Evolutionary conservation across 2,329 filamentous ascomycete genomes (phyloP), one percentile per base, ranked within the genome.

Genomic region (Colletotrichum spaethianum): DNA sequence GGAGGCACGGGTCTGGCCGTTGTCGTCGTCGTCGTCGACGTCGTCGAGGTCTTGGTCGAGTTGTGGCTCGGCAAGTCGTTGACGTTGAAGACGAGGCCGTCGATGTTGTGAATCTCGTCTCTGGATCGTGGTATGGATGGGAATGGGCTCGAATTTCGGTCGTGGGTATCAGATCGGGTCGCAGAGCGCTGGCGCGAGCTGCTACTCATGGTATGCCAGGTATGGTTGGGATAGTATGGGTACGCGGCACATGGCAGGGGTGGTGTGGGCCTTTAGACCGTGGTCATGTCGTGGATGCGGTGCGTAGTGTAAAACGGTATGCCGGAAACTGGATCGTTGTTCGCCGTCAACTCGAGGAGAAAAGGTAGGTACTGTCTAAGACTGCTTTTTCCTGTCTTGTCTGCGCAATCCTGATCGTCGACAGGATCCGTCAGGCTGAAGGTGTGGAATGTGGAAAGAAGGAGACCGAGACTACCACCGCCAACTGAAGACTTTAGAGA

Each of bases 81-180:
- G 42, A 73, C 11, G 31, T 61, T 63, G n/a, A 73, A 66, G 57
- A 72, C 64, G 62, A 75, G 53, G 44, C 68, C 72, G 68, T 75
- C 72, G 36, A 75, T 65, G 40, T 75, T 74, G 72, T 75, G 73
- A 52, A 75, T 74, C 28, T 75, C 73, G 72, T 75, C 72, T 55
- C 72, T 69, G 18, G 73, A 74, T 59, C 70, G 66, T 40, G 67
- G 70, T 23, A 73, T 44, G 42, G 70, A 65, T 57, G 69, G 64
- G 61, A 74, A 72, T 42, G 60, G 65, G 46, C 48, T 63, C 53
- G 53, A 57, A 63, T 60, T 73, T 62, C 61, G 63, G 62, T 75
- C 72, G 59, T 50, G 66, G 63, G 65, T 70, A 60, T 75, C 70
- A 66, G 69, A 70, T 75, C 72, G 66, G 42, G 73, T 73, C 56